These are phyloP conservation scores for Claviceps lovelessii DNA, from an alignment of 2,329 filamentous ascomycete genomes.

Conservation along the genomic window DNA sequence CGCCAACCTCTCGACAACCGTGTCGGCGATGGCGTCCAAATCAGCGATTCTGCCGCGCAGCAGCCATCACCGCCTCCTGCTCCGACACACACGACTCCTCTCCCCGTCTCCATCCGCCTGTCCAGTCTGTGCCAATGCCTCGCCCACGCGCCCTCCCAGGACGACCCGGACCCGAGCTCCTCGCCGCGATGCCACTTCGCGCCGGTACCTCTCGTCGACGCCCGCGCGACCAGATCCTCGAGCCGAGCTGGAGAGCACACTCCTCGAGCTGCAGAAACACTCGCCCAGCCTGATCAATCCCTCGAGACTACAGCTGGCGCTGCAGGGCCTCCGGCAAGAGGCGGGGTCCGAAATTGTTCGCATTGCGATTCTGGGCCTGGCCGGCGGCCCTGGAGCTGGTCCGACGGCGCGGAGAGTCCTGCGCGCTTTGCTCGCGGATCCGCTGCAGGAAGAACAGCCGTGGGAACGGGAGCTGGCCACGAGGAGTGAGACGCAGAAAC, in stretches of 20 bases:
- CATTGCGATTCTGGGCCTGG: constrained; percentile 41
- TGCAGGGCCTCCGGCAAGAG: constrained; percentile 45
- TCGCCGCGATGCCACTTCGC: constrained; percentile 10
- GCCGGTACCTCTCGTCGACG: constrained; percentile 16
- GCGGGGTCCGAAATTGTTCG: constrained; percentile 43
- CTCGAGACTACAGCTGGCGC: constrained; percentile 56
- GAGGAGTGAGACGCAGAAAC: constrained; percentile 32
- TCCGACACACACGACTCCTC: constrained; percentile 7
- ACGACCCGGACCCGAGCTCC: constrained; percentile 8
- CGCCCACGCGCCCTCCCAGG: constrained; percentile 9
- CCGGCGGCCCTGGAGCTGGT: constrained; percentile 22
- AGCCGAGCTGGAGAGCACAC: constrained; percentile 41
- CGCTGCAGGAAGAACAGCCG: constrained; percentile 42
- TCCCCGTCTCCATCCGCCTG: constrained; percentile 14
- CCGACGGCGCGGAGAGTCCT: constrained; percentile 49
- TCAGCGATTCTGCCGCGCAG: constrained; percentile 15
- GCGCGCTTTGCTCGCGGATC: constrained; percentile 56
- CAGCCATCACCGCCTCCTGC: constrained; percentile 15
- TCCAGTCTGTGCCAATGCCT: constrained; percentile 17
- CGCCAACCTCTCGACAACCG: not conserved
- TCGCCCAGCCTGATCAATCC: constrained; percentile 50
- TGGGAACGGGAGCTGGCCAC: constrained; percentile 53
- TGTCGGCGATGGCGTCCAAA: constrained; percentile 18
- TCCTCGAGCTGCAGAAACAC: constrained; percentile 46
- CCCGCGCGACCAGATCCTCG: constrained; percentile 21